Evolutionary conservation across 129 eudicot genomes (phyloP).

Genomic region (Arctium minus): DNA sequence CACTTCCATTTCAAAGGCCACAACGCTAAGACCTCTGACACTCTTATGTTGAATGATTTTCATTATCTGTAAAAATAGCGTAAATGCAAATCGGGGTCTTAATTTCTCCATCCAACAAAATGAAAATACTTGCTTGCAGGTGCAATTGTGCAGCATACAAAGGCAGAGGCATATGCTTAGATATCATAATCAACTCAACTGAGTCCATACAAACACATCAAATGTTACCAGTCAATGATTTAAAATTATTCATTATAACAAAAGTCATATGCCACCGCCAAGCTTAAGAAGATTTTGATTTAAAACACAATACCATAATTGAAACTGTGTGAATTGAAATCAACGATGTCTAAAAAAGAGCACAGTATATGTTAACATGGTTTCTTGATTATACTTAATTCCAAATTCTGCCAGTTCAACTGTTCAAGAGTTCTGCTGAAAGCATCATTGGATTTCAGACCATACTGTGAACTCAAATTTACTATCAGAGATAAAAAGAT

Average conservation of each 20-base stretch:
- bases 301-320: not conserved
- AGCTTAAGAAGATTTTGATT: not conserved
- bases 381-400: not conserved
- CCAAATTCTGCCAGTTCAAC: not conserved
- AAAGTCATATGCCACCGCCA: not conserved
- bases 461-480: not conserved
- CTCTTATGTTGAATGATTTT: slow-evolving; percentile 74
- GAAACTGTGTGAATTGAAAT: not conserved
- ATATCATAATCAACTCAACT: no score
- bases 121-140: not conserved
- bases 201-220: not conserved
- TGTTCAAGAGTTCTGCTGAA: not conserved
- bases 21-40: slow-evolving; percentile 84
- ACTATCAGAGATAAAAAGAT: not conserved
- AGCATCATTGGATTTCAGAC: not conserved
- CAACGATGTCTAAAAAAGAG: not conserved
- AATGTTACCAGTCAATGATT: not conserved
- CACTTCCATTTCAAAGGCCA: slow-evolving; percentile 92
- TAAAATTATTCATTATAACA: not conserved
- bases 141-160: not conserved
- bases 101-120: not conserved
- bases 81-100: not conserved
- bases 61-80: slow-evolving; percentile 54
- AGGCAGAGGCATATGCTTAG: not conserved
- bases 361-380: not conserved